Conservation (phyloP, 2,329 filamentous ascomycete species). For the Hypomyces rosellus region DNA sequence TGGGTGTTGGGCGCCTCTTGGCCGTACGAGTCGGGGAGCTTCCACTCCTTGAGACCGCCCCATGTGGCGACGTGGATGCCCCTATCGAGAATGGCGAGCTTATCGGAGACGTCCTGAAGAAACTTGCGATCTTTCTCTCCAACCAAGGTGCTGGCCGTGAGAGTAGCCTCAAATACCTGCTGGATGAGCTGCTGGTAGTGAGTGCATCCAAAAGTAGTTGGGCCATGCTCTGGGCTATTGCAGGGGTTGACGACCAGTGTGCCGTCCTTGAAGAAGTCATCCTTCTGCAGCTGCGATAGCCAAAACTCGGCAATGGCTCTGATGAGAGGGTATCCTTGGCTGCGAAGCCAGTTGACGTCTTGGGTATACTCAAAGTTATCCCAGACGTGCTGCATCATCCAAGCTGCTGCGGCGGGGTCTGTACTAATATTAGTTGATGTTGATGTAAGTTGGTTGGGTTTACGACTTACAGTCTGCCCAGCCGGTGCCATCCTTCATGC, state of each 20-base stretch:
- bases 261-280: constrained; percentile 43
- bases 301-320: constrained; percentile 51
- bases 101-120: constrained; percentile 24
- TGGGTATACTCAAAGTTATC: constrained; percentile 50
- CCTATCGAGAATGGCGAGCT: constrained; percentile 19
- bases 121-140: constrained; percentile 24
- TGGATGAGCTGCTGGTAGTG: constrained; percentile 48
- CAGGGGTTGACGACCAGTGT: constrained; percentile 52
- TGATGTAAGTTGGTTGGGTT: not conserved
- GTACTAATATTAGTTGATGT: constrained; percentile 2
- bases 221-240: constrained; percentile 52
- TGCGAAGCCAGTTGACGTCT: constrained; percentile 38
- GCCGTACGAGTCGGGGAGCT: constrained; percentile 25
- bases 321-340: constrained; percentile 46
- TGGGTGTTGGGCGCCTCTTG: constrained; percentile 22
- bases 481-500: constrained; percentile 5
- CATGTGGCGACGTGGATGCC: constrained; percentile 24
- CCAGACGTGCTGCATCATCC: constrained; percentile 56
- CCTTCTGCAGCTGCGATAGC: constrained; percentile 46
- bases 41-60: constrained; percentile 31
- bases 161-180: constrained; percentile 33
- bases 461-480: constrained; percentile 27
- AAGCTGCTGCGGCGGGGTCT: constrained; percentile 44
- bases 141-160: constrained; percentile 20
- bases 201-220: constrained; percentile 47